Conservation (phyloP, 345 rosid species). For the Bretschneidera sinensis region DNA sequence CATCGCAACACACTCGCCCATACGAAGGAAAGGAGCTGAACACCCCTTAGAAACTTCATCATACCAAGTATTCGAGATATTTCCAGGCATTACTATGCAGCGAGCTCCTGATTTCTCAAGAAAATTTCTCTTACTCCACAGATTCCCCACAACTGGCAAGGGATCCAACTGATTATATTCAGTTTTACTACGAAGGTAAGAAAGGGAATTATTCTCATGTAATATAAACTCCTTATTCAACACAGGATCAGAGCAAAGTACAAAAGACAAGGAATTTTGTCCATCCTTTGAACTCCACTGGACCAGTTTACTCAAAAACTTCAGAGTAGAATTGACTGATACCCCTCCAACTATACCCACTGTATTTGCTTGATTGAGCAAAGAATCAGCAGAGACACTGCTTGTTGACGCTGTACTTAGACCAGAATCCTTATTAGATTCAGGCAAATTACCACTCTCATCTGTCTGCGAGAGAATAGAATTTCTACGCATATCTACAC, state of each 20-base stretch:
- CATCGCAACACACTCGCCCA: slow-evolving; percentile 56
- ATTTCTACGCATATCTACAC: slow-evolving; percentile 23
- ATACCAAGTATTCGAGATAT: slow-evolving; percentile 54
- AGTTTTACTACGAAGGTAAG: slow-evolving; percentile 31
- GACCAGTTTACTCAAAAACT: slow-evolving; percentile 52
- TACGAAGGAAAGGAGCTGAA: slow-evolving; percentile 47
- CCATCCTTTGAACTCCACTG: slow-evolving; percentile 46
- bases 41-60: slow-evolving; percentile 48
- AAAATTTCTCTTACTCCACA: slow-evolving; percentile 43
- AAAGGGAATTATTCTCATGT: slow-evolving; percentile 41
- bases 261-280: slow-evolving; percentile 46
- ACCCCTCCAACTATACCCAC: slow-evolving; percentile 76
- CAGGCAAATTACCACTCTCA: slow-evolving; percentile 46
- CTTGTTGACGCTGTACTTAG: slow-evolving; percentile 19
- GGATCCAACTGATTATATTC: slow-evolving; percentile 28
- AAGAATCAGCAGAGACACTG: slow-evolving; percentile 24
- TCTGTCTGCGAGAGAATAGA: slow-evolving; percentile 41
- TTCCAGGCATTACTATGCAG: slow-evolving; percentile 64
- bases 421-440: slow-evolving; percentile 37
- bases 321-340: slow-evolving; percentile 48
- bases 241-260: slow-evolving; percentile 68
- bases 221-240: slow-evolving; percentile 47
- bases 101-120: slow-evolving; percentile 65
- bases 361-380: slow-evolving; percentile 47
- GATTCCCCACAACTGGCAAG: slow-evolving; percentile 32